A percentile compares a stretch with the other conserved stretches of the same genome.
Evolutionary conservation across 306 rosid genomes (phyloP).

Genomic region (Trifolium fragiferum): DNA sequence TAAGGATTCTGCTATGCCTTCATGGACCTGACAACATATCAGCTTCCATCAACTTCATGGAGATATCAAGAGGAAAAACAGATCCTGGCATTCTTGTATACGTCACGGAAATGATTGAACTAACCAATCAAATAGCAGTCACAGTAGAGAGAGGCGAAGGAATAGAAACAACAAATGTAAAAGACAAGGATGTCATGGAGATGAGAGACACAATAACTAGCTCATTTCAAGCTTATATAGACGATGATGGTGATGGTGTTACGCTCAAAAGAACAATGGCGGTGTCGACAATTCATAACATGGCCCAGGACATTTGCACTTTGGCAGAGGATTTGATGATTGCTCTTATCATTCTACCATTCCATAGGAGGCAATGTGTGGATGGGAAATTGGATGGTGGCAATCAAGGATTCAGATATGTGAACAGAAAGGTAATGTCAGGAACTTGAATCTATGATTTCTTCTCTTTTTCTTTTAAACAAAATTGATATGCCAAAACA

Average conservation of each 20-base stretch:
- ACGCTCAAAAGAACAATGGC: conserved; percentile 61
- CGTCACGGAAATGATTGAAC: conserved; percentile 81
- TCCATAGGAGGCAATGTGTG: conserved; percentile 64
- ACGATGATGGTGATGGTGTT: conserved; percentile 54
- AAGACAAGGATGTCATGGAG: conserved; percentile 50
- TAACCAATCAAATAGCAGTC: conserved; percentile 64
- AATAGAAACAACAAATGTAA: conserved; percentile 54
- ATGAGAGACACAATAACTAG: conserved; percentile 70
- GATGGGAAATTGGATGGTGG: conserved; percentile 69
- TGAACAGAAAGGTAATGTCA: conserved; percentile 76
- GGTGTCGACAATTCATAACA: conserved; percentile 60
- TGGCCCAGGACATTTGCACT: conserved; percentile 70
- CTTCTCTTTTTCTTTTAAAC: background rate
- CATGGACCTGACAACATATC: conserved; percentile 71
- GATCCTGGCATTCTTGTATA: conserved; percentile 69
- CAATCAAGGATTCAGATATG: conserved; percentile 72
- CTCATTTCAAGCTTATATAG: conserved; percentile 60
- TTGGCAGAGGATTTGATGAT: conserved; percentile 76
- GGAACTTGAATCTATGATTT: background rate
- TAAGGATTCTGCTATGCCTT: conserved; percentile 67
- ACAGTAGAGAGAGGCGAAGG: conserved; percentile 58
- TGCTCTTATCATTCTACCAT: conserved; percentile 83
- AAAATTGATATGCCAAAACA: background rate
- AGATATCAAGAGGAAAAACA: conserved; percentile 66
- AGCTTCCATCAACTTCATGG: conserved; percentile 75